Base-by-base conservation (phyloP, 2,329 filamentous ascomycete species). In the Ambrosiella beaveri region DNA sequence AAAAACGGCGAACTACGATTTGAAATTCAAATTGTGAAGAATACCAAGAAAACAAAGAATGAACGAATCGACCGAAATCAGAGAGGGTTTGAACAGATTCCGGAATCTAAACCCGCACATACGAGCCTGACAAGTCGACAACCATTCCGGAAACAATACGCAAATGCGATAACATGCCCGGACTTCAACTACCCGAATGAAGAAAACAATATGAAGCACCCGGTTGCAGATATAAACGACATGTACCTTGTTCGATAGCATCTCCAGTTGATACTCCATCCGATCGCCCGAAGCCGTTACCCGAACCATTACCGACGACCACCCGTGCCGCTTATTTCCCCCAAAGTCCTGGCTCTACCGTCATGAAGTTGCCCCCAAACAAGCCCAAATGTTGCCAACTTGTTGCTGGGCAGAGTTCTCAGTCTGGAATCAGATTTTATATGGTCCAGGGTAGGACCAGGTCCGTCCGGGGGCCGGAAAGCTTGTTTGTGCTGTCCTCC, bases 251-350 rank as follows among this genome's bases (percentile, higher is more conserved):
- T 36, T n/a, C 27, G 47, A 51, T 19, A 2, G 11, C 39, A 27
- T n/a, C 9, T 13, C 36, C n/a, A 15, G 40, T 13, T 17, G 6
- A 3, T 39, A 11, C 37, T 41, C 17, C 11, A 47, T 44, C 57
- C 50, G 50, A 58, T 17, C 39, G 17, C 36, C 57, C 57, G 40
- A 58, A 12, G 35, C 50, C n/a, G 15, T 27, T 53, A 40, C 15
- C 51, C 51, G 50, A 58, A 36, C 11, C 44, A 35, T 55, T 55
- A 40, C 50, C 40, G 51, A 41, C 40, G n/a, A 39, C 27, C 19
- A 38, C 9, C 38, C 50, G 9, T 39, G 7, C 41, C 41, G 9
- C 38, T 27, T 27, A 35, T 38, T 17, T 17, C 11, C 19, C 47
- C 27, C 17, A 7, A 51, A 51, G 5, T 7, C 27, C 47, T 4